Conservation (phyloP, 179 eudicot genomes). For the Silene vulgaris region DNA sequence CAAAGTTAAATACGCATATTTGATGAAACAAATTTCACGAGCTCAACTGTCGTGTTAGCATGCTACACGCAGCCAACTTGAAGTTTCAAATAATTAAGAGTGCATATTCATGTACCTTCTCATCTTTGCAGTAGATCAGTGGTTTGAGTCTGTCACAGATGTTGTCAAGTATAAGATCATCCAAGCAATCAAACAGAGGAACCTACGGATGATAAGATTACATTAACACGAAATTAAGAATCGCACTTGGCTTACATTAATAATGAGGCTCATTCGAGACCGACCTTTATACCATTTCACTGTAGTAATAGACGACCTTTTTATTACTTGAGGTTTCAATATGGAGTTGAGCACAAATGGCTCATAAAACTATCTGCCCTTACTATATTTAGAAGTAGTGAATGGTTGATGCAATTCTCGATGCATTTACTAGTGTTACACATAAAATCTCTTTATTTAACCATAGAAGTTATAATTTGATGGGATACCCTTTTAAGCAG, state of each 20-base stretch:
- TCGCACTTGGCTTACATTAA: background rate
- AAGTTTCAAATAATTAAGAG: background rate
- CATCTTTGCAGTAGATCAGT: conserved; percentile 66
- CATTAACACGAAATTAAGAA: background rate
- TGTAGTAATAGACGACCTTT: background rate
- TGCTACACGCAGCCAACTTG: no score
- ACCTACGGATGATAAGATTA: conserved; percentile 33
- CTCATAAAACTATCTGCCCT: background rate
- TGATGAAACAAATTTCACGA: no score
- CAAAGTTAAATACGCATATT: background rate
- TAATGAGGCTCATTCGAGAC: background rate
- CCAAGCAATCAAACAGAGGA: conserved; percentile 69
- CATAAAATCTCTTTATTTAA: background rate
- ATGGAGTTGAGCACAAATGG: background rate
- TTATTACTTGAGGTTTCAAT: no score
- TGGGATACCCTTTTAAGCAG: conserved; percentile 46
- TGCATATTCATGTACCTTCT: conserved; percentile 49
- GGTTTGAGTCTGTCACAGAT: conserved; percentile 87
- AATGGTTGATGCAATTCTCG: background rate
- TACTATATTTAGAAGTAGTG: background rate
- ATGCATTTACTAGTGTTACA: background rate
- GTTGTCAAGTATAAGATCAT: conserved; percentile 82
- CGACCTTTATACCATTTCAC: background rate
- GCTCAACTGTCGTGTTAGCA: no score
- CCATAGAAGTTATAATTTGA: background rate